Conservation (phyloP, 2,329 filamentous ascomycete species). For the Alternaria tenuissima region DNA sequence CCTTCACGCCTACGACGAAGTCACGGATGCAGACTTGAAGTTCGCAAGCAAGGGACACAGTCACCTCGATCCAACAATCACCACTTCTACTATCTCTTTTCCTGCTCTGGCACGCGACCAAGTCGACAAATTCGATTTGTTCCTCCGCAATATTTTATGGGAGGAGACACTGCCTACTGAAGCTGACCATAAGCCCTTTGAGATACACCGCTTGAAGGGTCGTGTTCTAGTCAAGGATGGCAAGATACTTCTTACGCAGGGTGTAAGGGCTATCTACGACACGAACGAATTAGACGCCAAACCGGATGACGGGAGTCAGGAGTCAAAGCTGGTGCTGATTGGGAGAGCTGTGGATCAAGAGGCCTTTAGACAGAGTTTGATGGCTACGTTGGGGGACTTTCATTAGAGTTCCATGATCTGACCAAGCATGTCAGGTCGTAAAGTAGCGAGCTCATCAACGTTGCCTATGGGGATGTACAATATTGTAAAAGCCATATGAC, state of each 20-base stretch:
- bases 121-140: slow-evolving; percentile 74
- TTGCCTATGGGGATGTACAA: not conserved
- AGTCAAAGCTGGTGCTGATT: slow-evolving; percentile 46
- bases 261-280: slow-evolving; percentile 92
- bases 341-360: slow-evolving; percentile 40
- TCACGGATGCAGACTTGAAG: slow-evolving; percentile 70
- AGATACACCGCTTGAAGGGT: slow-evolving; percentile 90
- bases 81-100: slow-evolving; percentile 77
- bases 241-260: slow-evolving; percentile 80
- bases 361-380: slow-evolving; percentile 22
- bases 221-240: slow-evolving; percentile 73
- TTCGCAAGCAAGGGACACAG: slow-evolving; percentile 81
- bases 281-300: slow-evolving; percentile 68
- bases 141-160: slow-evolving; percentile 87
- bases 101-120: slow-evolving; percentile 66
- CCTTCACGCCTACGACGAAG: slow-evolving; percentile 88
- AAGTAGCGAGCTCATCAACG: not conserved
- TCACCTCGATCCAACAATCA: slow-evolving; percentile 88
- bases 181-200: slow-evolving; percentile 60
- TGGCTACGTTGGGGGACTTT: slow-evolving; percentile 4
- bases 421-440: not conserved
- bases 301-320: not conserved
- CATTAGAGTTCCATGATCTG: not conserved
- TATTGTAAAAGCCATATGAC: not conserved
- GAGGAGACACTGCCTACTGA: slow-evolving; percentile 68